Evolutionary conservation across 805 yeast species (phyloP).

Genomic region (Kluyveromyces starmeri): DNA sequence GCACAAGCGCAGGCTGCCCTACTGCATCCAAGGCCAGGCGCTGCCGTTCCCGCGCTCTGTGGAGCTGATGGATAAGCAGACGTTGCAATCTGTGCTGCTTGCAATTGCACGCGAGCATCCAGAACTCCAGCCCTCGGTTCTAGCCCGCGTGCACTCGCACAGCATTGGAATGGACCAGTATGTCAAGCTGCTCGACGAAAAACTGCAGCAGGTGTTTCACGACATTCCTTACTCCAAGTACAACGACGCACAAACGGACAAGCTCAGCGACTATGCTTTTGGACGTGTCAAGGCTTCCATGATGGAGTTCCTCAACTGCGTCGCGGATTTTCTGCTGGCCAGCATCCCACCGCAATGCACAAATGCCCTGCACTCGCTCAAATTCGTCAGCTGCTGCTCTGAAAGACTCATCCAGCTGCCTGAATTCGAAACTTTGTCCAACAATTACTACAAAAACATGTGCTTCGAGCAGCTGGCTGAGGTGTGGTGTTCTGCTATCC

Average conservation of each 20-base stretch:
- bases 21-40: conserved; percentile 22
- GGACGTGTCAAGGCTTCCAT: conserved; percentile 26
- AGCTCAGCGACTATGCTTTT: conserved; percentile 29
- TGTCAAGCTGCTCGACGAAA: conserved; percentile 14
- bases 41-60: conserved; percentile 27
- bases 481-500: conserved; percentile 26
- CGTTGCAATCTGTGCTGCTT: conserved; percentile 17
- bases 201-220: conserved; percentile 16
- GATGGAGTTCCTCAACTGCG: conserved; percentile 27
- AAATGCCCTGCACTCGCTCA: conserved; percentile 21
- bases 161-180: conserved; percentile 21
- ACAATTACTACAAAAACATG: conserved; percentile 30
- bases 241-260: conserved; percentile 8
- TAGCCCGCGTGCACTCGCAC: conserved; percentile 9
- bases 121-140: conserved; percentile 14
- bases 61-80: conserved; percentile 26
- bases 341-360: conserved; percentile 26
- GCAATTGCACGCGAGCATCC: conserved; percentile 22
- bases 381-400: conserved; percentile 24
- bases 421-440: conserved; percentile 25
- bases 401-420: conserved; percentile 25
- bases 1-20: no score
- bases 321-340: conserved; percentile 26
- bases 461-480: conserved; percentile 29
- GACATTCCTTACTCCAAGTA: conserved; percentile 26